phyloP scores from a whole-genome alignment of 352 stramenopile genomes.

The Phytophthora citricola region DNA sequence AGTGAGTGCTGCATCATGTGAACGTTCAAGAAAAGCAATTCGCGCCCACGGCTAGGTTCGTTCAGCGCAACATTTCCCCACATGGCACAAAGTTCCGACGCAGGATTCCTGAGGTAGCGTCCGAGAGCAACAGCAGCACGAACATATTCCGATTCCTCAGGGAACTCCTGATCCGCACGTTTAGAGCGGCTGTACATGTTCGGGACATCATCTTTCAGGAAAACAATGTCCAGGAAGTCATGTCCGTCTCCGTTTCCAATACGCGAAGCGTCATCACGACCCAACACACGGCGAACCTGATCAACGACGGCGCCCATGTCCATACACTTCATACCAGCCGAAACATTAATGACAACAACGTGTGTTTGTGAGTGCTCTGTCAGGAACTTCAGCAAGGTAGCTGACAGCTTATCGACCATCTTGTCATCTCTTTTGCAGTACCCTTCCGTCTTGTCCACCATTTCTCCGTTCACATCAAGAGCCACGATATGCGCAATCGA shows the following conservation, averaged over 20 bases:
- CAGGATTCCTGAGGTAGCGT: constrained; percentile 85
- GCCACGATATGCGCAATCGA: constrained; percentile 87
- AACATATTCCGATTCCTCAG: constrained; percentile 84
- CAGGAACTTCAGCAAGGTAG: constrained; percentile 83
- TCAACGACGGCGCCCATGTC: constrained; percentile 90
- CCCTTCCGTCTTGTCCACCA: constrained; percentile 88
- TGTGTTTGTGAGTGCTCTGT: constrained; percentile 83
- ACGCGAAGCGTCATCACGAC: constrained; percentile 68
- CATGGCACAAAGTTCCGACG: constrained; percentile 86
- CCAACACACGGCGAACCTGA: constrained; percentile 78
- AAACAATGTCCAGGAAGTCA: constrained; percentile 89
- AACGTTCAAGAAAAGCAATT: constrained; percentile 88
- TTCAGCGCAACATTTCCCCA: constrained; percentile 86
- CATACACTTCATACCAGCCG: constrained; percentile 90
- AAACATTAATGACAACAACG: constrained; percentile 90
- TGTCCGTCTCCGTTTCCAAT: constrained; percentile 81
- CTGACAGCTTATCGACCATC: constrained; percentile 76
- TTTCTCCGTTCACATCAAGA: constrained; percentile 86
- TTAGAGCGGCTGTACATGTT: constrained; percentile 91
- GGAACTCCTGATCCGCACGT: constrained; percentile 84
- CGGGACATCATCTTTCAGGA: constrained; percentile 89
- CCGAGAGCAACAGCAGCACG: constrained; percentile 80
- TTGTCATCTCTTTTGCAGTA: constrained; percentile 83
- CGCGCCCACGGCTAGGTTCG: constrained; percentile 77
- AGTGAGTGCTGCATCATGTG: constrained; percentile 88